Base-by-base conservation (phyloP, 2,329 filamentous ascomycete genomes). In the Claviceps africana region DNA sequence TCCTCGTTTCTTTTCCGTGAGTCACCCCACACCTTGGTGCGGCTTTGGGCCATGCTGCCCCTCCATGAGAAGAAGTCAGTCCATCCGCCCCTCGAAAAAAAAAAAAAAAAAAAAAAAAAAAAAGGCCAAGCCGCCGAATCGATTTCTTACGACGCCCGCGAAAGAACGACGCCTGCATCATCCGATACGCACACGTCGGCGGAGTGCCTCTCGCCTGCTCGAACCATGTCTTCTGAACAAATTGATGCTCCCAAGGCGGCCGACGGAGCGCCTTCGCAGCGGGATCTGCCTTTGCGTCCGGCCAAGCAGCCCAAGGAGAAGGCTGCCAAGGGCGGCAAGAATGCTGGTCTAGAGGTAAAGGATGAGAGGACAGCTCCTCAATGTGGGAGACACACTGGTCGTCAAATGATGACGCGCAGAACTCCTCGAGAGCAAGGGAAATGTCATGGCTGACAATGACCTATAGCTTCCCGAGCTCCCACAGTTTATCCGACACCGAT, bases 401-500 rank as follows among this genome's bases (percentile, higher is more conserved):
- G 43, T n/a, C 43, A 30, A 21, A 25, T 19, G 46, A n/a, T 47
- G 5, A 25, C 22, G 46, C 46, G 46, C 31, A 37, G 22, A 22
- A 30, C 21, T n/a, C 33, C 13, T 19, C 22, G 35, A 64, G 62
- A 33, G 48, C 37, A 35, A n/a, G 28, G 30, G 35, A 17, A 17
- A 21, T 15, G 60, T 68, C 65, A 59, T 47, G 9, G 19, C 30
- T 52, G 33, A 43, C 6, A 11, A 17, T 19, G 9, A 22, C 33
- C 13, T 31, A 13, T 44, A 70, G 67, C 62, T 68, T 6, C 70
- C 65, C 70, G 64, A 68, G 65, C 59, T 76, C 70, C 85, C 90
- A 53, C 81, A 84, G 55, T 95, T 86, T 69, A 81, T 97, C 56
- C 75, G 90, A 63, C 81, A 89, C 68, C 83, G 93, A 57, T 83